phyloP scores from a whole-genome alignment of 1,284 basidiomycete species.

The Grifola frondosa region DNA sequence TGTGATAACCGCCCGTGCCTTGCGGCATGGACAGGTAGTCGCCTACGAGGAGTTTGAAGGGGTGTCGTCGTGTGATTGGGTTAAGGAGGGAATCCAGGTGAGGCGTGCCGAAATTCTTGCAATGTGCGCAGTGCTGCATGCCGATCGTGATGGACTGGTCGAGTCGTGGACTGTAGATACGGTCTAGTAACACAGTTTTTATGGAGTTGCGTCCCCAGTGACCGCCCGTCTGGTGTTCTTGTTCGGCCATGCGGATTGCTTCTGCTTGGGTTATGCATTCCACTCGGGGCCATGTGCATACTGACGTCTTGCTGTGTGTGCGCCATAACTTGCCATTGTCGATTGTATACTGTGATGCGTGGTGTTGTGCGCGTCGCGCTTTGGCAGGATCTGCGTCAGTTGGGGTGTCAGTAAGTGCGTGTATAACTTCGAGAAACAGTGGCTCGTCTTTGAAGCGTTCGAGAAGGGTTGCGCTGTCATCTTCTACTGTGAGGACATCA shows the following conservation, averaged over 20 bases:
- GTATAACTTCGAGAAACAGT: constrained; percentile 10
- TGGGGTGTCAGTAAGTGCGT: constrained; percentile 19
- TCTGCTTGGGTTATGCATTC: constrained; percentile 25
- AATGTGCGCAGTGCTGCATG: constrained; percentile 30
- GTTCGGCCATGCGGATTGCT: constrained; percentile 9
- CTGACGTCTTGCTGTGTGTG: constrained; percentile 12
- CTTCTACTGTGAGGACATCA: constrained; percentile 26
- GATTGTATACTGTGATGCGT: constrained; percentile 30
- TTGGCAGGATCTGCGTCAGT: neutral
- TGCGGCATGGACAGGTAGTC: constrained; percentile 35
- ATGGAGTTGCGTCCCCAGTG: constrained; percentile 33
- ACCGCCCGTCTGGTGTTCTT: constrained; percentile 19
- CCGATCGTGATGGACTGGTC: constrained; percentile 29
- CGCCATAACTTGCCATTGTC: constrained; percentile 35
- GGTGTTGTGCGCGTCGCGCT: constrained; percentile 24
- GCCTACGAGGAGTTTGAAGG: constrained; percentile 35
- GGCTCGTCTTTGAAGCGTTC: constrained; percentile 23
- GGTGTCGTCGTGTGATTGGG: constrained; percentile 35
- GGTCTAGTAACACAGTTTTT: constrained; percentile 28
- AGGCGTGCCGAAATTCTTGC: constrained; percentile 28
- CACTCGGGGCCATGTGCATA: constrained; percentile 5
- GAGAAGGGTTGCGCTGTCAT: constrained; percentile 10
- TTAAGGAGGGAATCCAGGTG: constrained; percentile 32
- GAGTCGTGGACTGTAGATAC: constrained; percentile 29
- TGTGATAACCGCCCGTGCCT: constrained; percentile 34